Evolutionary conservation across 2,329 filamentous ascomycete species (phyloP).

Genomic region (Trichoderma sp.): DNA sequence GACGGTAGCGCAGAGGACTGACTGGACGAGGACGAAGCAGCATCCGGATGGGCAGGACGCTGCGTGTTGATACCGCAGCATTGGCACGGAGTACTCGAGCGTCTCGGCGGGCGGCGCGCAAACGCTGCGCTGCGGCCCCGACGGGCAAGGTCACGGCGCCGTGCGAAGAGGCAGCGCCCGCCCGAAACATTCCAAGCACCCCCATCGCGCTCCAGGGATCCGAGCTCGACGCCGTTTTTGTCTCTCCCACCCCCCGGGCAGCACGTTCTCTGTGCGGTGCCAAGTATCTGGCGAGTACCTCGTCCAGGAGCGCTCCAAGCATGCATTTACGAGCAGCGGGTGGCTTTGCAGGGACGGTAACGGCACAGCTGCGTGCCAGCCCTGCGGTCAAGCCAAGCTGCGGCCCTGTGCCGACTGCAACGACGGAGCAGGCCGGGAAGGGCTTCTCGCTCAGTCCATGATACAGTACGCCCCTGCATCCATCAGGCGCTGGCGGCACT

Average conservation of each 20-base stretch:
- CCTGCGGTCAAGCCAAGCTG: neutral
- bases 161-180: constrained; percentile 7
- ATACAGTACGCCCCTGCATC: constrained; percentile 11
- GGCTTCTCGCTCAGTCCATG: neutral
- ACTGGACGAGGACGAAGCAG: constrained; percentile 3
- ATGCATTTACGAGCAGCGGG: constrained; percentile 3
- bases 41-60: constrained; percentile 10
- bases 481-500: constrained; percentile 4
- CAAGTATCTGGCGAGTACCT: neutral
- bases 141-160: neutral
- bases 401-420: neutral
- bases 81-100: neutral
- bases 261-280: neutral
- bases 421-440: constrained; percentile 6
- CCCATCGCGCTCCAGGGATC: constrained; percentile 17
- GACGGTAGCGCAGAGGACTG: neutral
- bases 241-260: constrained; percentile 12
- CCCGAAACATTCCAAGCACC: constrained; percentile 19
- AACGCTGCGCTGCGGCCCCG: neutral
- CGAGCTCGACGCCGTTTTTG: constrained; percentile 19
- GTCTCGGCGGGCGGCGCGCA: neutral
- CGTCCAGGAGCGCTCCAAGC: neutral
- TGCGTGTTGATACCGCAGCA: neutral
- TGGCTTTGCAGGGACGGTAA: constrained; percentile 7
- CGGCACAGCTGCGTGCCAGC: constrained; percentile 16